Conservation (phyloP, 116 monocot species). For the Phalaenopsis hybrid region DNA sequence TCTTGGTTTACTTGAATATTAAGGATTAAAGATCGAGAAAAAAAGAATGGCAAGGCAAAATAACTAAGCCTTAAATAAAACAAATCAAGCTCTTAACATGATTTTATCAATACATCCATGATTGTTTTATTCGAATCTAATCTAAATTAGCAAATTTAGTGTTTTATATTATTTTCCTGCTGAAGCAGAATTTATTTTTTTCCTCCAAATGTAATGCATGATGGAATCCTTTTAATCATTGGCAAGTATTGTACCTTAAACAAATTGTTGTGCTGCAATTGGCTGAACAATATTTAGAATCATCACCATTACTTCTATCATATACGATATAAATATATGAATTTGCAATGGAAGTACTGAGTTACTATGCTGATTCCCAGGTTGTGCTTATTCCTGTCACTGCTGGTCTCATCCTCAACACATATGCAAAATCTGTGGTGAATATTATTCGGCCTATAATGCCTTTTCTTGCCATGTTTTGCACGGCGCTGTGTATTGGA, state of each 20-base stretch:
- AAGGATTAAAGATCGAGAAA: not conserved
- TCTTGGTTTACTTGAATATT: not conserved
- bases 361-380: conserved; percentile 18
- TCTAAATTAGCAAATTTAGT: not conserved
- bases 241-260: not conserved
- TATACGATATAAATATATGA: not conserved
- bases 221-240: not conserved
- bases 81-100: not conserved
- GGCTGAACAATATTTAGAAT: not conserved
- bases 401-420: conserved; percentile 78
- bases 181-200: not conserved
- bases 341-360: not conserved
- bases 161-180: not conserved
- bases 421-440: conserved; percentile 79
- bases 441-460: conserved; percentile 73
- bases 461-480: conserved; percentile 94
- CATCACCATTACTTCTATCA: not conserved
- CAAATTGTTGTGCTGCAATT: not conserved
- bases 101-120: not conserved
- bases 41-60: not conserved
- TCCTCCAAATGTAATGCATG: not conserved
- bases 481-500: conserved; percentile 90
- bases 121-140: not conserved
- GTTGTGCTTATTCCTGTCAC: conserved; percentile 82
- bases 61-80: not conserved